These are phyloP conservation scores for Nigrospora sphaerica DNA, from an alignment of 2,329 filamentous ascomycete species.

Conservation along the genomic window DNA sequence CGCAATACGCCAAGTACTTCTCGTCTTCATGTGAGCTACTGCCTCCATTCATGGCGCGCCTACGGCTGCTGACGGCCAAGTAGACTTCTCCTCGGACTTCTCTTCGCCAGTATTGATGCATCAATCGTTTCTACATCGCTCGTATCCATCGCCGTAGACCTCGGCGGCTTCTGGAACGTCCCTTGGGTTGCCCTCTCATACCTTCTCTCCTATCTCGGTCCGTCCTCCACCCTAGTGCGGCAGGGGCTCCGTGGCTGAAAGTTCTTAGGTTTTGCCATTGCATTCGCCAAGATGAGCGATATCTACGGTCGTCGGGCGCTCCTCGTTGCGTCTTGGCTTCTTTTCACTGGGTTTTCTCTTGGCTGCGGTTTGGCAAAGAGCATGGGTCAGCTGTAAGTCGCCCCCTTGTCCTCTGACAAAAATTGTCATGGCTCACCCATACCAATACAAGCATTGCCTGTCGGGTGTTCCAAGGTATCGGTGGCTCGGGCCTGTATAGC, in stretches of 20 bases:
- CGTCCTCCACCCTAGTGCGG: conserved; percentile 2
- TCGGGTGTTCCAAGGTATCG: conserved; percentile 52
- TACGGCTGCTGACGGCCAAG: conserved; percentile 12
- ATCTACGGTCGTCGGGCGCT: conserved; percentile 49
- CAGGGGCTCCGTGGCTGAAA: not conserved
- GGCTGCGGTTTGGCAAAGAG: conserved; percentile 42
- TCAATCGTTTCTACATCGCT: conserved; percentile 53
- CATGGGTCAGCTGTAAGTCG: conserved; percentile 43
- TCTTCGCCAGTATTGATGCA: conserved; percentile 51
- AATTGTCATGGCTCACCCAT: not conserved
- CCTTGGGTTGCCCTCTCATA: conserved; percentile 51
- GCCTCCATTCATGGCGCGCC: conserved; percentile 20
- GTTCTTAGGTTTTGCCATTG: conserved; percentile 43
- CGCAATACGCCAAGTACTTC: conserved; percentile 19
- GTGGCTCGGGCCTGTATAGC: conserved; percentile 55
- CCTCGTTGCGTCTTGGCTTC: conserved; percentile 41
- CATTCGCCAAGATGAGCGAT: conserved; percentile 52
- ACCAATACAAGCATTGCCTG: conserved; percentile 42
- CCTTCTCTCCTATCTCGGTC: conserved; percentile 49
- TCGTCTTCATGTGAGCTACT: conserved; percentile 26
- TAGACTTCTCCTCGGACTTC: conserved; percentile 43
- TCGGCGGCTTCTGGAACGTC: conserved; percentile 42
- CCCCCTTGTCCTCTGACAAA: conserved; percentile 4
- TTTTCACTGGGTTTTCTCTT: conserved; percentile 49
- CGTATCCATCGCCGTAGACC: conserved; percentile 46